phyloP scores from a whole-genome alignment of 805 yeast species.

The Lipomyces yamanashiensis region DNA sequence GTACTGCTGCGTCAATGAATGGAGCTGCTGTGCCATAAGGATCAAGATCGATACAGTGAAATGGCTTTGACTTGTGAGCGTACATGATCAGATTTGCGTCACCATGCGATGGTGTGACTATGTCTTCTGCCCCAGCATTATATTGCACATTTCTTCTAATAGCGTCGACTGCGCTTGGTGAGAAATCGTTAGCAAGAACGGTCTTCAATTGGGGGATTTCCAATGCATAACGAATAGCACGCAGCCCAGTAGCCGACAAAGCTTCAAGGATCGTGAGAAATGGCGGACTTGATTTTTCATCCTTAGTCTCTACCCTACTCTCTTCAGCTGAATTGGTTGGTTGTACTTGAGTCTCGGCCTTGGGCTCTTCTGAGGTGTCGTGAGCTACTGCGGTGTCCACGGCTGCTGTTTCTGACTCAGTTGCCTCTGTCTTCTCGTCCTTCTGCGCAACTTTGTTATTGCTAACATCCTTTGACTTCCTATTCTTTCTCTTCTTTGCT shows the following conservation, averaged over 20 bases:
- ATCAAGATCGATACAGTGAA: conserved; percentile 90
- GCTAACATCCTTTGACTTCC: conserved; percentile 24
- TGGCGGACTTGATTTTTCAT: conserved; percentile 43
- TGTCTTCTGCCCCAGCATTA: conserved; percentile 67
- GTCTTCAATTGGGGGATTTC: conserved; percentile 78
- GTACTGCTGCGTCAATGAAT: conserved; percentile 89
- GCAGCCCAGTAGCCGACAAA: conserved; percentile 88
- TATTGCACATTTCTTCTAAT: conserved; percentile 72
- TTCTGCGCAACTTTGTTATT: conserved; percentile 13
- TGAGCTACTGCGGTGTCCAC: conserved; percentile 26
- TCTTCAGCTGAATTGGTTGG: background rate
- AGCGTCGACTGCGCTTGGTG: conserved; percentile 81
- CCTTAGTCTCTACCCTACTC: background rate
- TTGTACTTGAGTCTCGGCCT: background rate
- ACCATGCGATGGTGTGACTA: conserved; percentile 72
- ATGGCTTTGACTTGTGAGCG: conserved; percentile 46
- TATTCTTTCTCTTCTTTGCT: conserved; percentile 41
- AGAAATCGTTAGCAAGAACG: conserved; percentile 87
- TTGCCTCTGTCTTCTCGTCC: conserved; percentile 12
- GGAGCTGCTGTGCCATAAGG: conserved; percentile 99
- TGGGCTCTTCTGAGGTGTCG: background rate
- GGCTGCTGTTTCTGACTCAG: conserved; percentile 4
- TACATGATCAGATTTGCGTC: conserved; percentile 92
- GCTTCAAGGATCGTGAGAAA: conserved; percentile 82
- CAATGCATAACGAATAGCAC: conserved; percentile 91